These are phyloP conservation scores for Eucalyptus albens DNA, from an alignment of 345 rosid genomes.

Conservation along the genomic window DNA sequence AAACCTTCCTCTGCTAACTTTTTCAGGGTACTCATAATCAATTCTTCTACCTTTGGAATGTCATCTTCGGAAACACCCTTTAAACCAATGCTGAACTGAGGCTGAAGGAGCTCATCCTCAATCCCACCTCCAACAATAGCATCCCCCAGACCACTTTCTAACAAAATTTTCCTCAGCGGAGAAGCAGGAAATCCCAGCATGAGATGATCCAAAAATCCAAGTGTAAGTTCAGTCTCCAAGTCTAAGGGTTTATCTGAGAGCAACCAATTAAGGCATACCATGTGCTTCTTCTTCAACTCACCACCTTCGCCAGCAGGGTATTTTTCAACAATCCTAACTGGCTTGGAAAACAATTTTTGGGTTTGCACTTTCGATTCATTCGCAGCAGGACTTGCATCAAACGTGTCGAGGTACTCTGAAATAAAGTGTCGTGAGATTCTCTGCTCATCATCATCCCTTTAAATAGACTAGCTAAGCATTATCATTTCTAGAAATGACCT, in stretches of 20 bases:
- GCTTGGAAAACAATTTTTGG: slow-evolving; percentile 63
- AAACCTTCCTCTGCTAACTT: slow-evolving; percentile 86
- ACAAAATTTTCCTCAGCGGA: slow-evolving; percentile 78
- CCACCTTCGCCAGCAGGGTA: slow-evolving; percentile 81
- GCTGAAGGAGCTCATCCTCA: slow-evolving; percentile 92
- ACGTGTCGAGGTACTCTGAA: slow-evolving; percentile 73
- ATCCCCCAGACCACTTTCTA: slow-evolving; percentile 95
- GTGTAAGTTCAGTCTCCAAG: slow-evolving; percentile 81
- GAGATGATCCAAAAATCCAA: slow-evolving; percentile 90
- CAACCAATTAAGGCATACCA: slow-evolving; percentile 94
- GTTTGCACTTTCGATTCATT: slow-evolving; percentile 44
- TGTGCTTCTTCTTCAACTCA: slow-evolving; percentile 79
- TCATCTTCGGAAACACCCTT: slow-evolving; percentile 77
- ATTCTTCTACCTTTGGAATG: slow-evolving; percentile 68
- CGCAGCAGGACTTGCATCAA: slow-evolving; percentile 58
- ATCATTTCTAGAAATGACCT: neutral
- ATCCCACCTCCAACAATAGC: slow-evolving; percentile 89
- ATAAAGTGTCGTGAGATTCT: neutral
- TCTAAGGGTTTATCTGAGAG: slow-evolving; percentile 76
- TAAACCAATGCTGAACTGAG: slow-evolving; percentile 88
- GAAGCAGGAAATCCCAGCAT: slow-evolving; percentile 97
- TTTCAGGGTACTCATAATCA: slow-evolving; percentile 56
- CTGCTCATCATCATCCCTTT: neutral
- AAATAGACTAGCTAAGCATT: neutral
- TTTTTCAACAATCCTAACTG: slow-evolving; percentile 70